Base-by-base conservation (phyloP, 2,329 filamentous ascomycete species). In the Alternaria sp. region DNA sequence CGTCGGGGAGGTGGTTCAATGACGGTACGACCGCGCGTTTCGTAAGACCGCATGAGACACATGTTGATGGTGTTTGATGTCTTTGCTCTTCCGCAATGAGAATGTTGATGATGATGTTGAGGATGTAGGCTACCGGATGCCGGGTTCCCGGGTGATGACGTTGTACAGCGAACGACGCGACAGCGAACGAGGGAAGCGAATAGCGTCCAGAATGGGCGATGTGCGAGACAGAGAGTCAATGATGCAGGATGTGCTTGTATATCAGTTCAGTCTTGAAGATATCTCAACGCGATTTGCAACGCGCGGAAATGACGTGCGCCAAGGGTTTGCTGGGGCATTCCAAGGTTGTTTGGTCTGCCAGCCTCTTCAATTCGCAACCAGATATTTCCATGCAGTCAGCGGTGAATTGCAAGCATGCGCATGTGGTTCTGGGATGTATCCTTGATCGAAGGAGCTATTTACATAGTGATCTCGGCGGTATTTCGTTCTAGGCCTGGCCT, bases 1-100 rank as follows among this genome's bases (percentile, higher is more conserved):
- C 67, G 65, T 51, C 77, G 70, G 1, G 72, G 75, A 2, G 76
- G 76, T 0, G 76, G 76, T 47, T 78, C 76, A 47, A 73, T 46
- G 49, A 79, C 74, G 58, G 65, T 65, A 53, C 66, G 68, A 20
- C 68, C 67, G 60, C 66, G 68, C 11, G 75, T 75, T 50, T 73
- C 72, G 60, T 73, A 75, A 5, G 72, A 74, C 25, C 62, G 72
- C 68, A 79, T 72, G 55, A 79, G 71, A 61, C 77, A 79, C 77
- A 79, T 79, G 44, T 23, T 70, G 58, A 26, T 50, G 41, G 14
- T 55, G 9, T 10, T 44, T 23, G 30, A 43, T 43, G 10, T 23
- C 15, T 5, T 23, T 47, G 44, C 28, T 14, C 28, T 55, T 46
- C 14, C 47, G 21, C 4, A 12, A 33, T n/a, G 49, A 51, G 30